A percentile compares a stretch with the other conserved stretches of the same genome.
phyloP scores from a whole-genome alignment of 2,329 filamentous ascomycete species.

The Helotiales sp. region DNA sequence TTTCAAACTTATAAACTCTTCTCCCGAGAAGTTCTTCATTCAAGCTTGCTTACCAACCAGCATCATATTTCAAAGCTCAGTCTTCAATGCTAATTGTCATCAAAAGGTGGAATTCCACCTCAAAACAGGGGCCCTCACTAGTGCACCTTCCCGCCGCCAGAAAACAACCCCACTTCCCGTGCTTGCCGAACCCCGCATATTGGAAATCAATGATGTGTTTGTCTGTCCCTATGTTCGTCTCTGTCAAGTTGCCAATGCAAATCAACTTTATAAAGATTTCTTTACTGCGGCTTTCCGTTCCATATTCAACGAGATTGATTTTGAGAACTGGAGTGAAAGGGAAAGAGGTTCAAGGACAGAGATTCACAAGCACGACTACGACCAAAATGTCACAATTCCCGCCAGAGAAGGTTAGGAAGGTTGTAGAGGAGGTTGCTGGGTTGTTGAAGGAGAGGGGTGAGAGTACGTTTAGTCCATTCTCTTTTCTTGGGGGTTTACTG shows the following conservation, averaged over 20 bases:
- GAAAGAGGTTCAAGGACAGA: neutral
- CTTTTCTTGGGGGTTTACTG: too few relatives aligned
- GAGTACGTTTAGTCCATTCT: too few relatives aligned
- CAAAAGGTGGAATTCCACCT: neutral
- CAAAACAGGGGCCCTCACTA: conserved; percentile 10
- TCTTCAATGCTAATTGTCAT: neutral
- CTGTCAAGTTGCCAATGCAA: neutral
- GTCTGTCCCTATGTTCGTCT: neutral
- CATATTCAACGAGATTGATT: too few relatives aligned
- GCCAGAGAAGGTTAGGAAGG: conserved; percentile 27
- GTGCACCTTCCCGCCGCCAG: conserved; percentile 12
- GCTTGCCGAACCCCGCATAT: conserved; percentile 1
- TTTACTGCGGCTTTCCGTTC: too few relatives aligned
- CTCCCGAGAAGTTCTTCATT: too few relatives aligned
- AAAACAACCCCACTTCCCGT: neutral
- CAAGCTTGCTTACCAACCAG: neutral
- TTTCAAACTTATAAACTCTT: too few relatives aligned
- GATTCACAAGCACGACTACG: neutral
- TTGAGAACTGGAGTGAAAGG: too few relatives aligned
- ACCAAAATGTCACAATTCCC: conserved; percentile 23
- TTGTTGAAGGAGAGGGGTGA: conserved; percentile 56
- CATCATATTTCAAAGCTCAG: neutral
- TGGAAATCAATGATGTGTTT: conserved; percentile 2
- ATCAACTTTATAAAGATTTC: too few relatives aligned
- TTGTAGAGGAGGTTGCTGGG: conserved; percentile 46